Conservation (phyloP, 345 rosid genomes). For the Arabidopsis thaliana region DNA sequence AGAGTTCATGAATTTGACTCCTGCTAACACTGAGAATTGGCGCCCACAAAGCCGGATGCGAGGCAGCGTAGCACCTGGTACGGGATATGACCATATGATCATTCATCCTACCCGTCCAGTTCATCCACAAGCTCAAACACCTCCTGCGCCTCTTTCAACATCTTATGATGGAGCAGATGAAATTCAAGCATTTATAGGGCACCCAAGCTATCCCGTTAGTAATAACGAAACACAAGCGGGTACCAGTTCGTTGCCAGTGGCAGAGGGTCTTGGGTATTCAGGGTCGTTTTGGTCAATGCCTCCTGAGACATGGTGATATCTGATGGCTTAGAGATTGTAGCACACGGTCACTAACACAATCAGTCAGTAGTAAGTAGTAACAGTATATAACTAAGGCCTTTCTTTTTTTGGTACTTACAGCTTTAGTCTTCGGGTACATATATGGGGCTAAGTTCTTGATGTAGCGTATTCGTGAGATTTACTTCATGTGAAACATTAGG, state of each 20-base stretch:
- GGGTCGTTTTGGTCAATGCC: constrained; percentile 34
- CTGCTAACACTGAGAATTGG: constrained; percentile 47
- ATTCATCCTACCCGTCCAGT: constrained; percentile 64
- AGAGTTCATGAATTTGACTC: constrained; percentile 44
- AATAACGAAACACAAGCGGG: constrained; percentile 12
- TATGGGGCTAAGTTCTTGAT: constrained; percentile 1
- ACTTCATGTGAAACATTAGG: neutral
- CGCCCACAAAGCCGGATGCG: constrained; percentile 66
- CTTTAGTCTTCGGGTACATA: constrained; percentile 25
- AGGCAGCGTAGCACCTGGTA: constrained; percentile 69
- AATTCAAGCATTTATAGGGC: constrained; percentile 21
- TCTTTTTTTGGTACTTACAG: constrained; percentile 29
- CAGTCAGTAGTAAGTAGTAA: neutral
- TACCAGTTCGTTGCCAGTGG: constrained; percentile 15
- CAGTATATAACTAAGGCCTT: neutral
- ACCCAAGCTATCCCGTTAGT: constrained; percentile 27
- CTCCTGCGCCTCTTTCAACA: constrained; percentile 14
- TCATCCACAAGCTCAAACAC: constrained; percentile 45
- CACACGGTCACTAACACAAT: constrained; percentile 32
- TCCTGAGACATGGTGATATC: constrained; percentile 38
- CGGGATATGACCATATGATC: constrained; percentile 56
- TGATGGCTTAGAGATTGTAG: constrained; percentile 15
- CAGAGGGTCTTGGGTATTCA: neutral
- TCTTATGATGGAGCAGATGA: constrained; percentile 4
- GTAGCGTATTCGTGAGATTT: neutral